Percentiles rank a stretch among this genome's conserved stretches.
Conservation (phyloP, 371 early-diverging fungal species). For the Mucor saturninus region DNA sequence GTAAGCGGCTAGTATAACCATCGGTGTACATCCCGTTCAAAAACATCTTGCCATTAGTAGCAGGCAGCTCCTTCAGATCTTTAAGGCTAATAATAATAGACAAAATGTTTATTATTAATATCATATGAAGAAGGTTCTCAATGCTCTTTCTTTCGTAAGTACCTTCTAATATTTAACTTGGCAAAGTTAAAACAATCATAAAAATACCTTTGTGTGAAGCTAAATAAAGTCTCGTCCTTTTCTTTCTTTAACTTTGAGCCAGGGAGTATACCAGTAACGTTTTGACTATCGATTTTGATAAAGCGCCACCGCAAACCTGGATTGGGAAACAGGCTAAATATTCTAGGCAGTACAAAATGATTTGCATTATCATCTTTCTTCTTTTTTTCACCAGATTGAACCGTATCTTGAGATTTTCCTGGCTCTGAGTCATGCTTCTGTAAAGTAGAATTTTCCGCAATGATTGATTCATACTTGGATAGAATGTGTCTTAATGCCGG, state of each 20-base stretch:
- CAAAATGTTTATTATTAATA: too few species aligned
- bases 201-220: neutral
- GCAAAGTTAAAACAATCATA: neutral
- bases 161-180: neutral
- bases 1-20: neutral
- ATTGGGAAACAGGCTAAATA: conserved; percentile 1
- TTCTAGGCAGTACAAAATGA: neutral
- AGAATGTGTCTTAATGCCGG: too few species aligned
- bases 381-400: neutral
- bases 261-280: neutral
- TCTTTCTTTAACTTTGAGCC: neutral
- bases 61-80: conserved; percentile 3
- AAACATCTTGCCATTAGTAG: conserved; percentile 3
- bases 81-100: neutral
- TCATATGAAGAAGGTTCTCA: too few species aligned
- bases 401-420: neutral
- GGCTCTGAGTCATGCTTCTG: too few species aligned
- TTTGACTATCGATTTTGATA: conserved; percentile 6
- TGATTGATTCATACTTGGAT: too few species aligned
- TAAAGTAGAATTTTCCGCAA: too few species aligned
- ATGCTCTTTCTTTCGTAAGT: neutral
- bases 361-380: too few species aligned
- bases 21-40: conserved; percentile 4
- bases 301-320: neutral
- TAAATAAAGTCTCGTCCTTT: neutral